Evolutionary conservation across 306 rosid species (phyloP), one percentile per base, ranked within the genome.

Genomic region (Acacia confusa): DNA sequence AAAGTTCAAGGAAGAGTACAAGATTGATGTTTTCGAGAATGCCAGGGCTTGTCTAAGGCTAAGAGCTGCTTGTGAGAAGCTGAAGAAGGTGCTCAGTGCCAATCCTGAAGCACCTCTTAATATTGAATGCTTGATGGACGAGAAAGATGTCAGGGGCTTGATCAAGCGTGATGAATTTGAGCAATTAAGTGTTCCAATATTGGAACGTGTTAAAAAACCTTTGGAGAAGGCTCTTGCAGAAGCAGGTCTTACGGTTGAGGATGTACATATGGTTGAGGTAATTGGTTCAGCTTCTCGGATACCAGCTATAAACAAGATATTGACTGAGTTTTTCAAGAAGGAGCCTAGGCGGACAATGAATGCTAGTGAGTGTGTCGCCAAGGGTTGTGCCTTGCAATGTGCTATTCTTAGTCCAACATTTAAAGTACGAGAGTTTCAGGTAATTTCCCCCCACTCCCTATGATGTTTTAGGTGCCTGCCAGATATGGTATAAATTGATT

Each of bases 301-400:
- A 45, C 99, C 97, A 28, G 96, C 99, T 53, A 43, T 96, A 53
- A 83, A 90, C 72, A 93, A 84, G 80, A 96, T 96, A 78, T 86
- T 96, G 86, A 92, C 97, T 0, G 97, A 93, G 36, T 93, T 93
- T 84, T 93, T 95, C 85, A 82, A 83, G 27, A 96, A 93, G 90
- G 99, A 96, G 82, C 98, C 99, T 38, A 89, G 97, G 86, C 88
- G 99, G 43, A 96, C 99, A 70, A 93, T 96, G 98, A 96, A 96
- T 83, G 97, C 98, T 9, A 93, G 98, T 74, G 99, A 96, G 76
- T 93, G 99, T 80, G 97, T 96, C 78, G 97, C 97, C 34, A 88
- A 90, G 80, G 99, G 99, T 70, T 88, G 92, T 87, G 99, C 99
- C 48, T 84, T 96, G 86, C 86, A 96, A 79, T 96, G 98, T 61